Conservation (phyloP, 148 eudicot species). For the Nepenthes mirabilis region DNA sequence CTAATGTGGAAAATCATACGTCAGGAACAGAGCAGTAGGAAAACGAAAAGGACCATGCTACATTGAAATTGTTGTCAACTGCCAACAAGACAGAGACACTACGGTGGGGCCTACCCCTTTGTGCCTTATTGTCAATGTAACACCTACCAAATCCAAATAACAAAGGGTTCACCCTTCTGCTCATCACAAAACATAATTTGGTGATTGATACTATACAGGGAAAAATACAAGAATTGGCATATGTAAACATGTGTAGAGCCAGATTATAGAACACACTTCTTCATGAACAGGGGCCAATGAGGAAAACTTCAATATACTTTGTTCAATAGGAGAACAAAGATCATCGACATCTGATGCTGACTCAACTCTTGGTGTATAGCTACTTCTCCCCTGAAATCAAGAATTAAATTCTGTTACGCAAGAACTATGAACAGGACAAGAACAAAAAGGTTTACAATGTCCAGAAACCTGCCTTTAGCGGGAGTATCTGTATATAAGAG, state of each 20-base stretch:
- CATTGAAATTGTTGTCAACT: background rate
- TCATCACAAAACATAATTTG: background rate
- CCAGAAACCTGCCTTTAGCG: slow-evolving; percentile 32
- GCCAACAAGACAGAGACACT: no score
- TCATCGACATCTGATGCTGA: slow-evolving; percentile 45
- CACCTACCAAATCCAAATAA: no score
- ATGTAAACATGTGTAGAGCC: background rate
- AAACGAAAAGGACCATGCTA: background rate
- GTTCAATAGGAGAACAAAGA: slow-evolving; percentile 29
- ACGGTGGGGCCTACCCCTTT: no score
- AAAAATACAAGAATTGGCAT: background rate
- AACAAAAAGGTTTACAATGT: background rate
- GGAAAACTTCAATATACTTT: slow-evolving; percentile 25
- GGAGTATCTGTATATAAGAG: slow-evolving; percentile 30
- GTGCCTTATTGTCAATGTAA: no score
- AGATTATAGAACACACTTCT: slow-evolving; percentile 33
- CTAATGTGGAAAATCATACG: background rate
- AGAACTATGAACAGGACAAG: background rate
- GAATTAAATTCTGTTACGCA: slow-evolving; percentile 9
- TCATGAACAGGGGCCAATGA: slow-evolving; percentile 32
- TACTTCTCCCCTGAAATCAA: slow-evolving; percentile 34
- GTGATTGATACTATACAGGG: background rate
- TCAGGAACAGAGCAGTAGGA: background rate
- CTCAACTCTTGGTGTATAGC: slow-evolving; percentile 28
- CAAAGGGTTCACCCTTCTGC: no score